Evolutionary conservation across 768 basidiomycete species (phyloP), one percentile per base, ranked within the genome.

Genomic region (Suillus discolor): DNA sequence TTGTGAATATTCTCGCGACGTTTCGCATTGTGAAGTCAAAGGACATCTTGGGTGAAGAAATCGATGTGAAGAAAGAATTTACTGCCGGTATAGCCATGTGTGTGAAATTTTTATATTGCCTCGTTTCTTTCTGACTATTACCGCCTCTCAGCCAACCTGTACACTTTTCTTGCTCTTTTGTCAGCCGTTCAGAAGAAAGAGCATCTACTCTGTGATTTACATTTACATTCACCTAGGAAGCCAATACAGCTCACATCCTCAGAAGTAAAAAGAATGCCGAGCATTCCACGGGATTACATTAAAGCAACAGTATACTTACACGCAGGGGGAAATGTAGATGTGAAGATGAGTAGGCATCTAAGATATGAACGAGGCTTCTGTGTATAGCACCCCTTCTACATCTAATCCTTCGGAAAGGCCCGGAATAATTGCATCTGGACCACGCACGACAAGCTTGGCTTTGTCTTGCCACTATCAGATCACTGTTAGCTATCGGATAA

Each of bases 331-430:
- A 59, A 25, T 18, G 36, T 39, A 61, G n/a, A 57, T 39, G 36
- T 16, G 23, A 25, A 60, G 28, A 55, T 36, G 59, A 25, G 13
- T 45, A 53, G 38, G 20, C 18, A 36, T 62, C 62, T 75, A 79
- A 57, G 94, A 96, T 72, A 98, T 93, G 79, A 92, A 97, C 2
- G 95, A 91, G 0, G 94, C 93, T 75, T 99, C 96, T 72, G 86
- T 92, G 82, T 92, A 98, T n/a, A 93, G 49, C 51, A 73, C 71
- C 6, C 96, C 96, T 62, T 90, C 79, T 38, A 93, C 85, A 68
- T 82, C 77, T 64, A 76, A 61, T 20, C 78, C 82, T 3, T 69
- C 73, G 25, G 79, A 76, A 67, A 79, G 68, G 18, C 79, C 84
- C 2, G 82, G 79, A 42, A 85, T 68, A 66, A 84, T 47, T 3